Percentiles rank a stretch among this genome's conserved stretches.
These are phyloP conservation scores for Spergularia bocconei DNA, from an alignment of 148 eudicot genomes.

Conservation along the genomic window DNA sequence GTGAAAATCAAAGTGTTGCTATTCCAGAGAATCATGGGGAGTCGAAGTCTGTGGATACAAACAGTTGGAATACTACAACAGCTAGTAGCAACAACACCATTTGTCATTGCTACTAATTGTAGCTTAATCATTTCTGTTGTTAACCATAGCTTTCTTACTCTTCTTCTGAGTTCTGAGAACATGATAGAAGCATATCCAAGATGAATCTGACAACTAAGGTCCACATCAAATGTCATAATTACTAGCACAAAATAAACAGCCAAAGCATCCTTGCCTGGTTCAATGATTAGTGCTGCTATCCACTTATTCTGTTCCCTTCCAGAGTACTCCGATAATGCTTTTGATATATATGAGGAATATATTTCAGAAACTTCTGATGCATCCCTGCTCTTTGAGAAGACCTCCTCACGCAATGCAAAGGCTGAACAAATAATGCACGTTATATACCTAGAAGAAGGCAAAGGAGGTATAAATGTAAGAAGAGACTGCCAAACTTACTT, in stretches of 20 bases:
- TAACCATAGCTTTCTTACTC: too few relatives aligned
- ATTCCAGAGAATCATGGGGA: too few relatives aligned
- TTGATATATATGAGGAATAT: conserved; percentile 51
- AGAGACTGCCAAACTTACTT: conserved; percentile 43
- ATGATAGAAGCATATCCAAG: background rate
- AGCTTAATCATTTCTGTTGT: too few relatives aligned
- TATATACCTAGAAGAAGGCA: conserved; percentile 1
- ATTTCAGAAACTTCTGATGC: conserved; percentile 44
- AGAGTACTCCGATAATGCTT: conserved; percentile 44
- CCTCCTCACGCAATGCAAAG: conserved; percentile 55
- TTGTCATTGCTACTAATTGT: too few relatives aligned
- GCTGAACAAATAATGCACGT: conserved; percentile 41
- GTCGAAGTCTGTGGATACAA: too few relatives aligned
- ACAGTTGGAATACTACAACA: too few relatives aligned
- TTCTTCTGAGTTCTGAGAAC: too few relatives aligned
- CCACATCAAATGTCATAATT: background rate
- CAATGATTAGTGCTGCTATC: conserved; percentile 80
- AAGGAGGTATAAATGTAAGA: background rate
- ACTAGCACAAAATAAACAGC: background rate
- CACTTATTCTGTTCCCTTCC: conserved; percentile 35
- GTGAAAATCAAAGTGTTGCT: too few relatives aligned
- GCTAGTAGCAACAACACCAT: too few relatives aligned
- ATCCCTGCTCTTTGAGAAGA: conserved; percentile 68
- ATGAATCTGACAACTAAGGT: background rate
- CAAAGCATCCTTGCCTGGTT: conserved; percentile 68